These are phyloP conservation scores for Cladosporium velox DNA, from an alignment of 2,329 filamentous ascomycete genomes.

Conservation along the genomic window DNA sequence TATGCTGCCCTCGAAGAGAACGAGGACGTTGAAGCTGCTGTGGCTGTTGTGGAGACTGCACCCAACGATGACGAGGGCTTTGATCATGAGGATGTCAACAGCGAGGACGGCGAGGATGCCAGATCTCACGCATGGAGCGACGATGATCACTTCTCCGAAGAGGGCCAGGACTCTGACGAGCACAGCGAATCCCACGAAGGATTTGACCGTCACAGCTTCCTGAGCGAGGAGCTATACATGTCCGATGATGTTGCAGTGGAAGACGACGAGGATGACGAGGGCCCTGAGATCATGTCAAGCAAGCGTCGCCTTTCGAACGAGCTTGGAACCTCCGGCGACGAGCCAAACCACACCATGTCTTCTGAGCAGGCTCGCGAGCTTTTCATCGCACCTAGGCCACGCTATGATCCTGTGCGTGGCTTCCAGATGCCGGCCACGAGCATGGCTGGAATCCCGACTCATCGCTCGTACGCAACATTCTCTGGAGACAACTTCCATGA, in stretches of 20 bases:
- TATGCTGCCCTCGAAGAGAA: background rate
- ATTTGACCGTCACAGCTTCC: background rate
- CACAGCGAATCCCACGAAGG: background rate
- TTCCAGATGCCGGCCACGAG: slow-evolving; percentile 20
- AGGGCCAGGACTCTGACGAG: background rate
- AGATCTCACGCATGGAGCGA: background rate
- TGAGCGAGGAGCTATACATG: slow-evolving; percentile 2
- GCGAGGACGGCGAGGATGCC: background rate
- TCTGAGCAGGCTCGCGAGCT: slow-evolving; percentile 23
- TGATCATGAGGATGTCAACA: background rate
- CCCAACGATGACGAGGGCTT: background rate
- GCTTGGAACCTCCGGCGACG: slow-evolving; percentile 22
- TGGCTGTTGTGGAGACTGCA: background rate
- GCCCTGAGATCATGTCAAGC: slow-evolving; percentile 28
- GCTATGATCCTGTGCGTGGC: slow-evolving; percentile 34
- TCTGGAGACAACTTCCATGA: slow-evolving; percentile 5
- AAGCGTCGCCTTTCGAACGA: slow-evolving; percentile 26
- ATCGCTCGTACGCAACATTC: slow-evolving; percentile 20
- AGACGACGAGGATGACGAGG: slow-evolving; percentile 24
- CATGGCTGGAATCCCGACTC: background rate
- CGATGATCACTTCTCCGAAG: slow-evolving; percentile 1
- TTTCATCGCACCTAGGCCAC: slow-evolving; percentile 24
- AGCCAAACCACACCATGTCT: background rate
- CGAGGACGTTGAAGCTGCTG: background rate
- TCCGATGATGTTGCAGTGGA: slow-evolving; percentile 22